Evolutionary conservation across 1,284 basidiomycete genomes (phyloP), one percentile per base, ranked within the genome.

Genomic region (Violaceomyces palustris): DNA sequence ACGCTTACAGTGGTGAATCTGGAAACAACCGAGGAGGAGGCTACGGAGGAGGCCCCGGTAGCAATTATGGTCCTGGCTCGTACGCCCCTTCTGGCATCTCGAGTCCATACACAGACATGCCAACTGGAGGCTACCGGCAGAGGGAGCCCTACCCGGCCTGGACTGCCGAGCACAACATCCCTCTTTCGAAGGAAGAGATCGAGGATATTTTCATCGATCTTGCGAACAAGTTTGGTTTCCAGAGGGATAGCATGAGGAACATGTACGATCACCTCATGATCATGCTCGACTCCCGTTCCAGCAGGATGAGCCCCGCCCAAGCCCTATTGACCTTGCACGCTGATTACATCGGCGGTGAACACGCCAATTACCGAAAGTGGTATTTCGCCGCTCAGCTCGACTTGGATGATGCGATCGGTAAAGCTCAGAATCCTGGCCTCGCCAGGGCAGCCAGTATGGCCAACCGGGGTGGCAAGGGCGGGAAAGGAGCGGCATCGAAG

Each of bases 331-430:
- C 93, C 0, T 80, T 99, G 6, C 93, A 99, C 73, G 92, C 93
- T 51, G 93, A 98, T 75, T 98, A 97, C 76, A 97, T 99, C 72
- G 94, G 94, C 38, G 93, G 94, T 4, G 88, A 74, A 56, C 73
- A 74, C 42, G 72, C 70, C 31, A 74, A 74, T 53, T 74, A 74
- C 61, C 71, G 72, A 35, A 73, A 72, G 63, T 98, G 94, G 93
- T 99, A 99, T 78, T 99, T 98, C 77, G 94, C 93, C 15, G 92
- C 93, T 19, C 93, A 99, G 75, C 86, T 99, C 54, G 92, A 98
- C 74, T 83, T 98, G 32, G 94, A 99, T 77, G 93, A 98, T 67
- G 93, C 92, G 40, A 86, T 98, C 50, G 94, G 94, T 35, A 82
- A 86, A 50, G 82, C 83, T 10, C 89, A 96, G 72, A 94, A 93